These are phyloP conservation scores for Dendrocalamus sinicus DNA, from an alignment of 176 grass and related monocot genomes.

Conservation along the genomic window DNA sequence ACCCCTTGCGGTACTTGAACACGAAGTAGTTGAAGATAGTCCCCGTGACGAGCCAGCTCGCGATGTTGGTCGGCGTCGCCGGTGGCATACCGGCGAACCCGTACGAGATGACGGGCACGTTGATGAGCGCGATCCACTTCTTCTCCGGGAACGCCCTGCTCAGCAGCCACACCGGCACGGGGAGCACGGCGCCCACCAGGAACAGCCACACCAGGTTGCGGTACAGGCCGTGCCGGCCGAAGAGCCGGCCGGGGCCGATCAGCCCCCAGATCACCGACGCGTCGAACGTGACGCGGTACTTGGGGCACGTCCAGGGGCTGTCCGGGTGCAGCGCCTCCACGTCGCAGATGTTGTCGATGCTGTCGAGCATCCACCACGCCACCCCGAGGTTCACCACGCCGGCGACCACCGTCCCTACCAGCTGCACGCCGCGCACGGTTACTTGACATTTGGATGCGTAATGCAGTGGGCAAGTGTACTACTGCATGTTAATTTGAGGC, in stretches of 20 bases:
- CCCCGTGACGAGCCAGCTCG: conserved; percentile 90
- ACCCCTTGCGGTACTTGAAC: conserved; percentile 84
- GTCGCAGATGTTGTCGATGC: conserved; percentile 95
- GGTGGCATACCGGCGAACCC: conserved; percentile 99
- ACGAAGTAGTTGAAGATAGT: conserved; percentile 97
- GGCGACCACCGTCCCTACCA: conserved; percentile 84
- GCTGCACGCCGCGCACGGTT: conserved; percentile 44
- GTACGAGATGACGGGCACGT: conserved; percentile 92
- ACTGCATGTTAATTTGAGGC: background rate
- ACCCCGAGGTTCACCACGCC: conserved; percentile 91
- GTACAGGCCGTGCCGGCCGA: conserved; percentile 74
- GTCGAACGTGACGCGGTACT: conserved; percentile 94
- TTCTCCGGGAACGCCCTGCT: conserved; percentile 87
- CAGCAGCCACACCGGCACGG: conserved; percentile 87
- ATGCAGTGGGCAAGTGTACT: background rate
- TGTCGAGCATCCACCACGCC: conserved; percentile 98
- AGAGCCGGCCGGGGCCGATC: conserved; percentile 77
- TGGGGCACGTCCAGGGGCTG: conserved; percentile 99
- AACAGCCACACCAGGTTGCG: conserved; percentile 98
- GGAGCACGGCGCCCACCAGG: conserved; percentile 76
- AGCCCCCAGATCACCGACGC: conserved; percentile 98
- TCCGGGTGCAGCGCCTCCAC: conserved; percentile 81
- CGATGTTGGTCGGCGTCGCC: conserved; percentile 95
- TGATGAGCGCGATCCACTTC: conserved; percentile 97
- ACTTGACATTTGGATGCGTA: background rate